Evolutionary conservation across 164 flowering plant species (phyloP).

Genomic region (Sedum album): DNA sequence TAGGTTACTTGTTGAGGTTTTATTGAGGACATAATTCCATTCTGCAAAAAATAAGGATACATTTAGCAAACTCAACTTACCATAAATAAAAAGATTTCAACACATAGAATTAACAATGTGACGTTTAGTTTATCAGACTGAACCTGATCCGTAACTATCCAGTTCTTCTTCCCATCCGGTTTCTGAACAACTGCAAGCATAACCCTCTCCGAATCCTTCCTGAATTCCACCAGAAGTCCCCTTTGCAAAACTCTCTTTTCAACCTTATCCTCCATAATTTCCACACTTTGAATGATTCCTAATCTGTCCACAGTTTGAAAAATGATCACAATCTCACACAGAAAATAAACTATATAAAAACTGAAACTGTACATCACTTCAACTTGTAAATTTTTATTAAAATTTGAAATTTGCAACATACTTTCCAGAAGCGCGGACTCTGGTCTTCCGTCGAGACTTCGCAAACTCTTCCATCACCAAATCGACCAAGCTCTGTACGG

Average conservation of each 20-base stretch:
- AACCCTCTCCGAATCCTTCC: constrained; percentile 75
- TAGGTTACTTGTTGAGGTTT: constrained; percentile 89
- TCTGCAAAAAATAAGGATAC: constrained; percentile 31
- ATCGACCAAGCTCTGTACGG: constrained; percentile 40
- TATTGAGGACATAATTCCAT: constrained; percentile 71
- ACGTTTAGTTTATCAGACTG: constrained; percentile 28
- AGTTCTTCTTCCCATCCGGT: constrained; percentile 94
- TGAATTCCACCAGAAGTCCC: constrained; percentile 71
- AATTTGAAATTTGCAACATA: constrained; percentile 12
- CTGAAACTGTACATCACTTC: neutral
- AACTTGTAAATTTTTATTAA: neutral
- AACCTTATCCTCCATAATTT: constrained; percentile 46
- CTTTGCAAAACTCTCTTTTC: constrained; percentile 39
- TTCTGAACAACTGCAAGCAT: constrained; percentile 80
- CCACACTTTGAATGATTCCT: constrained; percentile 30
- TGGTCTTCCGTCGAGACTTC: constrained; percentile 17
- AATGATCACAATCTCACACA: neutral
- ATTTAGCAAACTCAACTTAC: constrained; percentile 10
- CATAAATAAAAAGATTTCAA: neutral
- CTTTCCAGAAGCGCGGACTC: constrained; percentile 31
- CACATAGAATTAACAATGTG: constrained; percentile 5
- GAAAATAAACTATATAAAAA: neutral
- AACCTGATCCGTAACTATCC: constrained; percentile 98
- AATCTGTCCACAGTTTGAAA: constrained; percentile 25
- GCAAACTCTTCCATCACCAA: constrained; percentile 34